phyloP scores from a whole-genome alignment of 1,139 yeast species.

The Zygosaccharomyces pseudobailii region DNA sequence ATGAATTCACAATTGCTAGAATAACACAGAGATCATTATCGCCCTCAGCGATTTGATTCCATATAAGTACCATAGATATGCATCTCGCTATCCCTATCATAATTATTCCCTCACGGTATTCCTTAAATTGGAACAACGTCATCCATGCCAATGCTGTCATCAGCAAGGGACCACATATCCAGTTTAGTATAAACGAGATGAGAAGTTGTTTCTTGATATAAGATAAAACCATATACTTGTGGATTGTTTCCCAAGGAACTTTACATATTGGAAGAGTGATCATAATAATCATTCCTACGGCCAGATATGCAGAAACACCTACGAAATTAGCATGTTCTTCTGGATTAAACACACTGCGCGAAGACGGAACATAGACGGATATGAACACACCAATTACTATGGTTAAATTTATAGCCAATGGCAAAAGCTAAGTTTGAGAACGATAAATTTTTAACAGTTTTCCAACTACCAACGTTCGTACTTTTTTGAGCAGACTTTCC shows the following conservation, averaged over 20 bases:
- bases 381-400: conserved; percentile 9
- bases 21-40: conserved; percentile 50
- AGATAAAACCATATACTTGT: conserved; percentile 24
- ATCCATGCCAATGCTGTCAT: conserved; percentile 60
- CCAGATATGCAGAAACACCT: conserved; percentile 39
- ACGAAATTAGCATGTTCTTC: conserved; percentile 6
- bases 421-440: conserved; percentile 7
- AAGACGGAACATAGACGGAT: conserved; percentile 12
- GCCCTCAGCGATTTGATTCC: conserved; percentile 56
- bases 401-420: conserved; percentile 10
- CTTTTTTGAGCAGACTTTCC: too few relatives aligned
- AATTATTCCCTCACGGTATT: conserved; percentile 50
- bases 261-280: conserved; percentile 57
- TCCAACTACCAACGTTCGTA: too few relatives aligned
- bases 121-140: conserved; percentile 45
- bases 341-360: conserved; percentile 12
- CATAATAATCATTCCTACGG: conserved; percentile 52
- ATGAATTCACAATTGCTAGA: conserved; percentile 48
- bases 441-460: conserved; percentile 5
- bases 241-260: conserved; percentile 46
- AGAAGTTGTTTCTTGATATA: conserved; percentile 36
- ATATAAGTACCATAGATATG: conserved; percentile 60
- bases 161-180: conserved; percentile 54
- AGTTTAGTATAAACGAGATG: conserved; percentile 45
- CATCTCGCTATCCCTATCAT: conserved; percentile 60